Conservation (phyloP, 164 flowering plant genomes). For the Santalum album region DNA sequence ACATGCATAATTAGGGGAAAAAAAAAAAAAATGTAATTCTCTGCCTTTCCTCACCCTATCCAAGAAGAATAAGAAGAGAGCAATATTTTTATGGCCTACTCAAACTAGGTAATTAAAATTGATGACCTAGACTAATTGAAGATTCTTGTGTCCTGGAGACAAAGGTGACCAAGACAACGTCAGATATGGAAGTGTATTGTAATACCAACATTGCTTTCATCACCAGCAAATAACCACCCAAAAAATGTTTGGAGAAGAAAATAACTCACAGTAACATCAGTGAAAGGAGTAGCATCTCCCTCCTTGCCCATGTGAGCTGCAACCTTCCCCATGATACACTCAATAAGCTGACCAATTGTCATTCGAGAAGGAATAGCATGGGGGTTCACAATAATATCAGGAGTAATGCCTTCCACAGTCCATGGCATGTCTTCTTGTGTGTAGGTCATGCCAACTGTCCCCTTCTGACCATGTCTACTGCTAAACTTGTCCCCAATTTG, state of each 20-base stretch:
- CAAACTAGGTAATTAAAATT: too few relatives aligned
- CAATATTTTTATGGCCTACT: too few relatives aligned
- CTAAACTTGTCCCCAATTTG: constrained; percentile 98
- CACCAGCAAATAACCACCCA: too few relatives aligned
- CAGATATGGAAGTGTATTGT: too few relatives aligned
- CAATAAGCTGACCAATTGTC: constrained; percentile 97
- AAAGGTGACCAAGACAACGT: too few relatives aligned
- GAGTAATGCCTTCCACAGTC: constrained; percentile 89
- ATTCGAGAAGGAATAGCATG: constrained; percentile 99
- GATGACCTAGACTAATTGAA: too few relatives aligned
- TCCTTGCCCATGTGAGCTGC: constrained; percentile 96
- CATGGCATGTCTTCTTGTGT: constrained; percentile 99
- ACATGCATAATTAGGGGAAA: too few relatives aligned
- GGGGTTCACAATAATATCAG: constrained; percentile 90
- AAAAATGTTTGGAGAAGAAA: not conserved
- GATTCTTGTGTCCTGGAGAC: too few relatives aligned
- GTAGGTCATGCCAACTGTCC: constrained; percentile 96
- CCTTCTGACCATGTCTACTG: constrained; percentile 95
- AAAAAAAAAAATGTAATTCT: too few relatives aligned
- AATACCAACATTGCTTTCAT: too few relatives aligned
- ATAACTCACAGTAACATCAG: constrained; percentile 83
- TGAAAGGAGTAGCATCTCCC: constrained; percentile 97
- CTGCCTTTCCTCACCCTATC: too few relatives aligned
- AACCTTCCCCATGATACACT: constrained; percentile 97
- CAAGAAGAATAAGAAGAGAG: too few relatives aligned